These are phyloP conservation scores for Udeniomyces megalosporus DNA, from an alignment of 768 basidiomycete species.

Conservation along the genomic window DNA sequence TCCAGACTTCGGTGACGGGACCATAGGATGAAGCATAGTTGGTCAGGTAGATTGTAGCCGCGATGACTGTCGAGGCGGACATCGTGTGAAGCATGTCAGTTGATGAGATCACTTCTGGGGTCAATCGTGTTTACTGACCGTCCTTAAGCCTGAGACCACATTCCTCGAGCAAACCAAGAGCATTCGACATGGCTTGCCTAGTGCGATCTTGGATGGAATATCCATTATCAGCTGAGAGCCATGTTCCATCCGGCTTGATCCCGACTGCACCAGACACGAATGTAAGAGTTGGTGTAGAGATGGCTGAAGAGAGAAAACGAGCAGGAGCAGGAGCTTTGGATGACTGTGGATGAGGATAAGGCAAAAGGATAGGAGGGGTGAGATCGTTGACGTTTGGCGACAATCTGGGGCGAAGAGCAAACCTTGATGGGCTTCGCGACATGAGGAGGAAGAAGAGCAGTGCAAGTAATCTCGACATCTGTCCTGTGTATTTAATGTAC, in stretches of 20 bases:
- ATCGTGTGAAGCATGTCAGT: no score
- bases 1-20: conserved; percentile 1
- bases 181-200: neutral
- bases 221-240: neutral
- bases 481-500: neutral
- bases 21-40: conserved; percentile 6
- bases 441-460: neutral
- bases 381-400: neutral
- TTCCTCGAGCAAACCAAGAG: conserved; percentile 3
- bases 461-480: conserved; percentile 14
- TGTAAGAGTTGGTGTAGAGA: conserved; percentile 4
- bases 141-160: conserved; percentile 2
- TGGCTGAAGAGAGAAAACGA: conserved; percentile 10
- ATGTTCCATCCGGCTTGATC: conserved; percentile 12
- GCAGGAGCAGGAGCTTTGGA: neutral
- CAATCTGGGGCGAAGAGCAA: neutral
- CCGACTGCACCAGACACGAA: conserved; percentile 12
- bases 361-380: no score
- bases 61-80: neutral
- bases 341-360: neutral
- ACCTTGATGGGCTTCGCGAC: neutral
- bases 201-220: conserved; percentile 5
- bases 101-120: no score
- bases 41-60: conserved; percentile 11
- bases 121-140: neutral